Base-by-base conservation (phyloP, 495 filamentous ascomycete species). In the Penicillium paradoxum region DNA sequence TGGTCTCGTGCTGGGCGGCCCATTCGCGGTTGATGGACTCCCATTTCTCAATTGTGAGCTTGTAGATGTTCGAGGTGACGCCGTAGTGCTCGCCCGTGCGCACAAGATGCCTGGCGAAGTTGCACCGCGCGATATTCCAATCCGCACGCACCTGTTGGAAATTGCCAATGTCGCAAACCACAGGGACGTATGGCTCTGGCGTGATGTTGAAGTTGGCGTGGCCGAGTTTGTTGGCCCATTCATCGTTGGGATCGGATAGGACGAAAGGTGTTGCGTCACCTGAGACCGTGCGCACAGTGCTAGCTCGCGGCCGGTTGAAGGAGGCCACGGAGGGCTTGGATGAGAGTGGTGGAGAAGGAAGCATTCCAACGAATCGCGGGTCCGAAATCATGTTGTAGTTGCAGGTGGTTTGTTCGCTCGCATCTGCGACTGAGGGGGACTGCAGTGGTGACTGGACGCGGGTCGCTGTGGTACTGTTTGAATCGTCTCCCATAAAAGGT, bases 161-260 rank as follows among this genome's bases (percentile, higher is more conserved):
- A 9, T 82, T 76, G 8, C 79, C 74, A 1, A 87, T 56, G 48
- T 83, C 77, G 53, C 72, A 82, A 0, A 58, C 59, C 25, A 85
- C 77, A 0, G 89, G 87, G 10, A 77, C 58, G 59, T 97, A 95
- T 0, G 91, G 91, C 61, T 83, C 84, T 2, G 91, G 91, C 14
- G 83, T 73, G 55, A 97, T 93, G 59, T 81, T 91, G 70, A 91
- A 97, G 64, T 97, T 95, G 39, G 91, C 90, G 63, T 97, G 91
- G 13, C 91, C 91, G 3, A 97, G 81, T 51, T 82, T 83, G 58
- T 83, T 79, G 6, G 89, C 83, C 91, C 91, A 96, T 51, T 82
- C 78, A 65, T 97, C 91, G 19, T 81, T 75, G 9, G 80, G 78
- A 44, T 87, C 82, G 6, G 81, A 76, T 0, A 88, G 71, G 15